Conservation (phyloP, 2,329 filamentous ascomycete species). For the Cercospora beticola region DNA sequence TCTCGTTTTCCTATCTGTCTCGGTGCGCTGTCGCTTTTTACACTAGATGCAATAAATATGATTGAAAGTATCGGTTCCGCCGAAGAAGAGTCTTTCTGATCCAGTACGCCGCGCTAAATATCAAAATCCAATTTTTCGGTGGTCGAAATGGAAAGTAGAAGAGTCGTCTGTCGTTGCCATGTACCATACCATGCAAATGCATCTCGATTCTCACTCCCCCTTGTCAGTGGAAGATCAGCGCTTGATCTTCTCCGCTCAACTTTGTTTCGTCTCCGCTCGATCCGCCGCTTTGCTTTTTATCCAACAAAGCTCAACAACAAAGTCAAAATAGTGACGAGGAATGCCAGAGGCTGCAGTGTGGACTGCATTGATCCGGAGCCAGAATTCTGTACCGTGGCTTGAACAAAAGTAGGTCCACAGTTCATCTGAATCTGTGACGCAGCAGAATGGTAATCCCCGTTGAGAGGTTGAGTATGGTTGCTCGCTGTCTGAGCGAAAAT, state of each 20-base stretch:
- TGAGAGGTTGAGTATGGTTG: conserved; percentile 65
- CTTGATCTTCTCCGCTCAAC: conserved; percentile 25
- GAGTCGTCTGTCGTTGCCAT: neutral
- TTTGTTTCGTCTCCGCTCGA: neutral
- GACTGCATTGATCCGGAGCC: neutral
- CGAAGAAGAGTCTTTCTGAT: neutral
- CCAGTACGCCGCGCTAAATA: conserved; percentile 5
- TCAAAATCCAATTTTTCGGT: neutral
- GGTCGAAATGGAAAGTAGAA: neutral
- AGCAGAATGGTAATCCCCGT: conserved; percentile 66
- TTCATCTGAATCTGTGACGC: conserved; percentile 70
- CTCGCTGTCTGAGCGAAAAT: conserved; percentile 71
- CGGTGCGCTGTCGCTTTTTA: neutral
- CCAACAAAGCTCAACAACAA: conserved; percentile 12
- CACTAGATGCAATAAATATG: neutral
- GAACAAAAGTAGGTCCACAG: conserved; percentile 56
- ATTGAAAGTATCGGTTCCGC: neutral
- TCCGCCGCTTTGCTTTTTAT: conserved; percentile 3
- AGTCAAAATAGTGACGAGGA: conserved; percentile 2
- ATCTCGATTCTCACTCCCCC: too few species aligned
- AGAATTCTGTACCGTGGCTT: conserved; percentile 17
- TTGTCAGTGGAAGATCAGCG: conserved; percentile 26
- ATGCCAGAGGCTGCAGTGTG: neutral
- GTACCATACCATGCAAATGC: neutral
- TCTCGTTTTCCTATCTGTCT: neutral